Base-by-base conservation (phyloP, 805 yeast genomes). In the Hanseniaspora lachancei region DNA sequence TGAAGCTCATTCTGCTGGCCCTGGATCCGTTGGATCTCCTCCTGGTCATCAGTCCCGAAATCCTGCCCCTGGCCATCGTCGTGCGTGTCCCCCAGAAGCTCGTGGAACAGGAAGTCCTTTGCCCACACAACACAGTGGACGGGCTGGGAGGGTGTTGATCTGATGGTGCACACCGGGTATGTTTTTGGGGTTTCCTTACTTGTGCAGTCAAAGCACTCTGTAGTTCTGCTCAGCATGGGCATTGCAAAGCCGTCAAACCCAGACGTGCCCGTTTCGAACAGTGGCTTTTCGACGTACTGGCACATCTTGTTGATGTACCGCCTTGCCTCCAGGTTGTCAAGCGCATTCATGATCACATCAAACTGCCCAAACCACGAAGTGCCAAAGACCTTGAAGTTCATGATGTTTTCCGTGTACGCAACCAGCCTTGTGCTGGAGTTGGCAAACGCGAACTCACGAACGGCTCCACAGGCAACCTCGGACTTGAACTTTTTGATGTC, bases 61-160 rank as follows among this genome's bases (percentile, higher is more conserved):
- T 72, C 74, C 8, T 68, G 73, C 6, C 61, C 66, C 12, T 65
- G 64, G 27, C 61, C 61, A 4, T 65, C 63, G 56, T 63, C 63
- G 46, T 61, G 67, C 49, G 72, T 74, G 49, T 79, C 80, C 21
- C 80, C 81, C 66, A 89, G 91, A 39, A 93, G 72, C 64, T 88
- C 95, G 24, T 79, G 75, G 65, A 93, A 89, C 52, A 93, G 70
- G 64, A 87, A 95, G 62, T 85, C 87, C 66, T 93, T 93, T 9
- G 97, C 95, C 99, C 99, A 93, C 0, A 95, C 95, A 27, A 93
- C 83, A 67, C 96, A 89, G 65, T 93, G 99, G 6, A 93, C 83
- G 0, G 97, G 97, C 64, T 86, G 89, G 0, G 96, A 86, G 0
- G 99, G 99, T 0, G 98, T 93, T 6, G 96, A 87, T 60, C 99